These are phyloP conservation scores for Lasiodiplodia sp. DNA, from an alignment of 2,329 filamentous ascomycete species.

Conservation along the genomic window DNA sequence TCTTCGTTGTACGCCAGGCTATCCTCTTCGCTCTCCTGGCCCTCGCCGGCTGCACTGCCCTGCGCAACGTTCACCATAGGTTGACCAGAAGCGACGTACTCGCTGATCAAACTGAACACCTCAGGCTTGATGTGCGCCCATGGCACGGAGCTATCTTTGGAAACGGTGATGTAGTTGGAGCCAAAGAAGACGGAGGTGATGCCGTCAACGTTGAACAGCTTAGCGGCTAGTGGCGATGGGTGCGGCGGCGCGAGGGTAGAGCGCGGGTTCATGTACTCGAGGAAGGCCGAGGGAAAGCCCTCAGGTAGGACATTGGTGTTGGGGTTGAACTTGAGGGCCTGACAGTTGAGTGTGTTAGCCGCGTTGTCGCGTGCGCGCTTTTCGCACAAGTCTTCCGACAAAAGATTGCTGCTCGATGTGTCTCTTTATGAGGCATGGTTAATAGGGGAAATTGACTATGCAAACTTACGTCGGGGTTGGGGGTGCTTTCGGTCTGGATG, in stretches of 20 bases:
- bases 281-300: slow-evolving; percentile 74
- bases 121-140: slow-evolving; percentile 97
- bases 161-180: slow-evolving; percentile 94
- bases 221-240: slow-evolving; percentile 87
- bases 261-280: slow-evolving; percentile 91
- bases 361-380: too few species aligned
- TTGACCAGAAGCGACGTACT: slow-evolving; percentile 85
- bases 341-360: background rate
- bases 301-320: slow-evolving; percentile 86
- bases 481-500: slow-evolving; percentile 95
- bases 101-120: slow-evolving; percentile 93
- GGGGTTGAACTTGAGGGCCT: slow-evolving; percentile 88
- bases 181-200: slow-evolving; percentile 96
- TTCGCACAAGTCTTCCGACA: background rate
- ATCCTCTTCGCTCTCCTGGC: slow-evolving; percentile 65
- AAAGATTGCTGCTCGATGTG: slow-evolving; percentile 32
- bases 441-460: slow-evolving; percentile 36
- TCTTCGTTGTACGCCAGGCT: slow-evolving; percentile 85
- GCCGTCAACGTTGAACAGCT: slow-evolving; percentile 91
- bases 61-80: slow-evolving; percentile 77
- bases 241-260: slow-evolving; percentile 88
- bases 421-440: background rate
- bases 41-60: slow-evolving; percentile 58
- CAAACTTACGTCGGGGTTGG: slow-evolving; percentile 76
- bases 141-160: slow-evolving; percentile 83